Percentiles rank a stretch among this genome's conserved stretches.
These are phyloP conservation scores for Chlamydomonas incerta DNA, from an alignment of 139 green algal species.

Conservation along the genomic window DNA sequence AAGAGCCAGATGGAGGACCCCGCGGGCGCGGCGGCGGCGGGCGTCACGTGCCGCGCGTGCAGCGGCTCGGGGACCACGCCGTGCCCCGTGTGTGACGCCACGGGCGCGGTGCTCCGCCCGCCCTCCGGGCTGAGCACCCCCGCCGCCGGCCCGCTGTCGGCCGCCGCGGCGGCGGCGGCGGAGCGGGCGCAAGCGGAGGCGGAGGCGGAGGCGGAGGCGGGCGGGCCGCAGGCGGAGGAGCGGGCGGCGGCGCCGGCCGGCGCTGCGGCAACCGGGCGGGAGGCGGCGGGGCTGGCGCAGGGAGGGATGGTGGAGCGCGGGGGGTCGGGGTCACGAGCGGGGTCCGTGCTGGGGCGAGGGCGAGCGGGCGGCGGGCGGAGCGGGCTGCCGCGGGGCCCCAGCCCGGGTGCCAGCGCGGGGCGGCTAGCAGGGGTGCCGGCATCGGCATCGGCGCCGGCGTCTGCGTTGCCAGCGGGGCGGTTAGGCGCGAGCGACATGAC, in stretches of 20 bases:
- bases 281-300: no score
- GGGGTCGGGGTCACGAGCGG: no score
- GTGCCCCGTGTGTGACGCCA: constrained; percentile 20
- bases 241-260: no score
- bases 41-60: constrained; percentile 26
- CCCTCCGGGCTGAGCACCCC: constrained; percentile 1
- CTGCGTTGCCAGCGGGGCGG: background rate
- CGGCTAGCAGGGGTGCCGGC: background rate
- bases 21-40: background rate
- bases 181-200: background rate
- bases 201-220: background rate
- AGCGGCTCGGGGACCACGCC: constrained; percentile 11
- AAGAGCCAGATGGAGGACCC: constrained; percentile 52
- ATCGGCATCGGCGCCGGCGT: no score
- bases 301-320: no score
- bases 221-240: background rate
- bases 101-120: constrained; percentile 10
- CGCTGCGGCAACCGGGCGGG: background rate
- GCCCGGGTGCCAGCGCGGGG: no score
- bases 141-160: background rate
- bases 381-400: no score
- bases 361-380: no score
- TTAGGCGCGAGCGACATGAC: background rate
- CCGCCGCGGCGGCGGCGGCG: background rate
- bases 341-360: no score